Evolutionary conservation across 257 asterid genomes (phyloP).

Genomic region (Thymus mandschuricus): DNA sequence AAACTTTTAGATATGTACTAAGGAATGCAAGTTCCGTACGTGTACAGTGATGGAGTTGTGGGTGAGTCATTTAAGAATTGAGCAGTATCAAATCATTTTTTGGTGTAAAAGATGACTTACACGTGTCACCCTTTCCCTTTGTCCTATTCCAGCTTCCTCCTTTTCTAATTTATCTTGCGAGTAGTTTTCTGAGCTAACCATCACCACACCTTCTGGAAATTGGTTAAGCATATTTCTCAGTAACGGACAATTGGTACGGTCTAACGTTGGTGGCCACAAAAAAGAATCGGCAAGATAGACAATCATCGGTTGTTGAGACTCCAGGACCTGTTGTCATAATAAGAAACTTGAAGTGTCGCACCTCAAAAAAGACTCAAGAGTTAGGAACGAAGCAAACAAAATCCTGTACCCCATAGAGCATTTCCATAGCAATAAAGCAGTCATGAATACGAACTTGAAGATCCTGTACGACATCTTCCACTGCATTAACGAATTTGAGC

Average conservation of each 20-base stretch:
- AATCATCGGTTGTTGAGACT: constrained; percentile 10
- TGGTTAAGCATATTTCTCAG: constrained; percentile 63
- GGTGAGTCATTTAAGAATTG: no score
- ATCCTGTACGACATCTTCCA: constrained; percentile 54
- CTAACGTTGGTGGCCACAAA: background rate
- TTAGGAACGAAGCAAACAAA: background rate
- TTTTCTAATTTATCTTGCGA: constrained; percentile 30
- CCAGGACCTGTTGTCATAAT: constrained; percentile 12
- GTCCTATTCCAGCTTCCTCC: no score
- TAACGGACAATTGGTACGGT: background rate
- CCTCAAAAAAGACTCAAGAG: background rate
- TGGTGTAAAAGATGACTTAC: no score
- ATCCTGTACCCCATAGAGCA: constrained; percentile 29
- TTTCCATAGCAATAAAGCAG: constrained; percentile 30
- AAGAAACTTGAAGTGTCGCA: background rate
- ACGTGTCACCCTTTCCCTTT: no score
- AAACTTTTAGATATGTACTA: no score
- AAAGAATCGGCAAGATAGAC: background rate
- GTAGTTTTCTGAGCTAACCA: constrained; percentile 74
- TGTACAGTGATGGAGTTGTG: no score
- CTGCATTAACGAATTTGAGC: constrained; percentile 28
- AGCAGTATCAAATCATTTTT: no score
- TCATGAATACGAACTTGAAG: constrained; percentile 59
- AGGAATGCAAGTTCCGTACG: no score
- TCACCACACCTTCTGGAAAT: constrained; percentile 58